Evolutionary conservation across 495 filamentous ascomycete genomes (phyloP).

Genomic region (Friedmanniomyces endolithicus): DNA sequence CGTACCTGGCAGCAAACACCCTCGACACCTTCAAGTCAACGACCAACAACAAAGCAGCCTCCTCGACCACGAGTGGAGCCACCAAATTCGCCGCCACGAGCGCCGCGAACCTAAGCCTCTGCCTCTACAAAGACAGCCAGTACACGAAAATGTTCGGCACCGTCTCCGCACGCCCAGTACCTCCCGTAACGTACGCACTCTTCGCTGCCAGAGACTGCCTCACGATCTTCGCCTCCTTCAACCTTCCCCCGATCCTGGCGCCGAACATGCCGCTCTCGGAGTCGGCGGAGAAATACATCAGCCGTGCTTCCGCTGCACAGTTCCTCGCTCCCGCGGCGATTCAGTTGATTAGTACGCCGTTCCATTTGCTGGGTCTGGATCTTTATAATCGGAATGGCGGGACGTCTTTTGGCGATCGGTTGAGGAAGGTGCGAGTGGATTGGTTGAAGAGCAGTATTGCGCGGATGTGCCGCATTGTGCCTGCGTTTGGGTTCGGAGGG

Average conservation of each 20-base stretch:
- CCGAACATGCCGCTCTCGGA: conserved; percentile 37
- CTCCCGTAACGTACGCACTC: conserved; percentile 55
- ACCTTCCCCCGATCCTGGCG: conserved; percentile 68
- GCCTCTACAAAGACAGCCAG: conserved; percentile 83
- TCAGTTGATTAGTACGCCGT: conserved; percentile 70
- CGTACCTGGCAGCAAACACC: conserved; percentile 79
- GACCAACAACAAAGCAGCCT: conserved; percentile 40
- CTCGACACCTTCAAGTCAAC: conserved; percentile 74
- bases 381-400: conserved; percentile 57
- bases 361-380: conserved; percentile 82
- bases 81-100: conserved; percentile 74
- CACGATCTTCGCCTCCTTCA: conserved; percentile 91
- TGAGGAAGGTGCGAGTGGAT: conserved; percentile 54
- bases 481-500: conserved; percentile 86
- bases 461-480: conserved; percentile 80
- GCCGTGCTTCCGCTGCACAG: conserved; percentile 56
- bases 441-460: conserved; percentile 67
- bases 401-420: conserved; percentile 45
- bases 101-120: conserved; percentile 77
- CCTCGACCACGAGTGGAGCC: conserved; percentile 55
- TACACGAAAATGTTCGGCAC: conserved; percentile 76
- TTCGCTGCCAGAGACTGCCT: conserved; percentile 79
- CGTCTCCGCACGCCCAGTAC: conserved; percentile 40
- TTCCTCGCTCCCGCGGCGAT: conserved; percentile 69
- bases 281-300: conserved; percentile 38